These are phyloP conservation scores for Hanseniaspora gamundiae DNA, from an alignment of 1,139 yeast species.

Conservation along the genomic window DNA sequence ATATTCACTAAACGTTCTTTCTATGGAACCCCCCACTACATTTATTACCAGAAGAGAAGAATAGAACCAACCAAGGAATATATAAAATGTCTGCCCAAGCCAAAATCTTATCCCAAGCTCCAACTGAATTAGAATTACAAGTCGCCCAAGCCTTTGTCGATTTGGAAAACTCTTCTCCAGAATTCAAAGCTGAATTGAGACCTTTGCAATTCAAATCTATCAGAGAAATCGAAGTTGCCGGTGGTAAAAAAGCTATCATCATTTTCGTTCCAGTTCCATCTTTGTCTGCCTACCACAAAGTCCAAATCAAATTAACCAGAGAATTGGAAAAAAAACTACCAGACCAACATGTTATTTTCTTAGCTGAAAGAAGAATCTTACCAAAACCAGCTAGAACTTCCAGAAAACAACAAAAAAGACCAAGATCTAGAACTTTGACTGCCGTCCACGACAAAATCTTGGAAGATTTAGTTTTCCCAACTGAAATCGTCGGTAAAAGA, in stretches of 20 bases:
- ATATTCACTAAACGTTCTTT: constrained; percentile 1
- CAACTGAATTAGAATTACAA: constrained; percentile 98
- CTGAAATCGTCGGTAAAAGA: constrained; percentile 98
- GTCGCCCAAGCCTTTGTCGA: constrained; percentile 98
- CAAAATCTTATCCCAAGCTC: constrained; percentile 85
- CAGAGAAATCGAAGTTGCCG: constrained; percentile 94
- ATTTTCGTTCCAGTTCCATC: constrained; percentile 97
- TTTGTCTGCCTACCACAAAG: constrained; percentile 89
- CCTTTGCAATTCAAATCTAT: constrained; percentile 97
- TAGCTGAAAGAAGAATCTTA: constrained; percentile 99
- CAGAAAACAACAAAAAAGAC: constrained; percentile 96
- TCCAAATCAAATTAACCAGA: constrained; percentile 95
- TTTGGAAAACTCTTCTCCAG: constrained; percentile 88
- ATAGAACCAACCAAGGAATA: constrained; percentile 12
- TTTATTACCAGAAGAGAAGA: not conserved
- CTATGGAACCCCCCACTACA: not conserved
- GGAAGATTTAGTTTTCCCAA: constrained; percentile 99
- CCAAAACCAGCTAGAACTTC: constrained; percentile 91
- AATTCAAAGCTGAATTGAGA: constrained; percentile 96
- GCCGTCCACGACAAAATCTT: constrained; percentile 98
- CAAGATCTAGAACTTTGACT: constrained; percentile 98
- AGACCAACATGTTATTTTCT: constrained; percentile 98
- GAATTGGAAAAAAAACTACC: constrained; percentile 99
- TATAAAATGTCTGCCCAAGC: constrained; percentile 78
- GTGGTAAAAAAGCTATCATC: constrained; percentile 98